Evolutionary conservation across 495 filamentous ascomycete genomes (phyloP).

Genomic region (Lophium mytilinum): DNA sequence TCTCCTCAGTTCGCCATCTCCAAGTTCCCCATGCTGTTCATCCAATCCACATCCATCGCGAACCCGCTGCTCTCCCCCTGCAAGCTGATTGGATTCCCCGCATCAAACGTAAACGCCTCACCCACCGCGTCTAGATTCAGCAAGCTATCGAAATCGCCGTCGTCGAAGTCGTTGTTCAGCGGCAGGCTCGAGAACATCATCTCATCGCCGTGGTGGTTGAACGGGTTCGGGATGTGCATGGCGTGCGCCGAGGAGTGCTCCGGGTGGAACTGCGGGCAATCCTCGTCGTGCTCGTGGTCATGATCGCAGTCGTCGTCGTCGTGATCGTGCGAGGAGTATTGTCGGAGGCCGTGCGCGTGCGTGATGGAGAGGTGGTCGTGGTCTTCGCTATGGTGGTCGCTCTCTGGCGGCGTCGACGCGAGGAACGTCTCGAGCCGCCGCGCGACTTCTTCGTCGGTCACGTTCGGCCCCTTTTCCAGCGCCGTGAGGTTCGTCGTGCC

Average conservation of each 20-base stretch:
- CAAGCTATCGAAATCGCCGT: conserved; percentile 34
- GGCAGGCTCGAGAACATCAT: conserved; percentile 16
- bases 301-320: background rate
- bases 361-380: background rate
- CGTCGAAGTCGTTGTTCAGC: conserved; percentile 29
- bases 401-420: conserved; percentile 34
- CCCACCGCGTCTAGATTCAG: conserved; percentile 25
- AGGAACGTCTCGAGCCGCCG: conserved; percentile 33
- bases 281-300: background rate
- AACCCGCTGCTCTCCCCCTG: conserved; percentile 33
- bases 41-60: conserved; percentile 34
- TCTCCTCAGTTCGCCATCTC: background rate
- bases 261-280: background rate
- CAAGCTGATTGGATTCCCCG: conserved; percentile 23
- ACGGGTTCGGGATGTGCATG: background rate
- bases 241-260: background rate
- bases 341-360: background rate
- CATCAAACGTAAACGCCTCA: conserved; percentile 21
- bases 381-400: conserved; percentile 19
- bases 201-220: conserved; percentile 21
- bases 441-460: conserved; percentile 33
- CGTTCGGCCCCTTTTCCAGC: conserved; percentile 10
- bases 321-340: background rate
- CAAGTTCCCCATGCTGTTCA: conserved; percentile 15
- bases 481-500: conserved; percentile 15